Conservation (phyloP, 495 filamentous ascomycete species). For the Barbatosphaeria neglecta region DNA sequence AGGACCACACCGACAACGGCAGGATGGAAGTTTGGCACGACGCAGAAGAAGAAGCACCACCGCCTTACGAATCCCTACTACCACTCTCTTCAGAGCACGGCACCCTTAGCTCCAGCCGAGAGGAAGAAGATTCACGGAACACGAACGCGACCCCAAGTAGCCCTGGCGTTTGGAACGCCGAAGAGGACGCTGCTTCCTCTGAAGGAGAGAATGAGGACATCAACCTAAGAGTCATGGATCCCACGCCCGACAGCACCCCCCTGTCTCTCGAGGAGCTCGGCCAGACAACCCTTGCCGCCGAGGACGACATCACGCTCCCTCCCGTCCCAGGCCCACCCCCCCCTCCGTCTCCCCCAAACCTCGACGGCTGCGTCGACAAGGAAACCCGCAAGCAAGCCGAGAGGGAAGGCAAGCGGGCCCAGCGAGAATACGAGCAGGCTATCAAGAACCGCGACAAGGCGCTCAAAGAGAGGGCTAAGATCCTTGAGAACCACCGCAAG, state of each 20-base stretch:
- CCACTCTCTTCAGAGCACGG: too few species aligned
- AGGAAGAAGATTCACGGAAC: too few species aligned
- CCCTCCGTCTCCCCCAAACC: slow-evolving; percentile 32
- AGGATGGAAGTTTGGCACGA: not conserved
- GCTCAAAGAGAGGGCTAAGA: slow-evolving; percentile 46
- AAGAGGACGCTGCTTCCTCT: not conserved
- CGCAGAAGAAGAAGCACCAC: not conserved
- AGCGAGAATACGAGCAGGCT: slow-evolving; percentile 48
- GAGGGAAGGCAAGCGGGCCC: slow-evolving; percentile 43
- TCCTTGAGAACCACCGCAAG: slow-evolving; percentile 43
- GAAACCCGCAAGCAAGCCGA: slow-evolving; percentile 52
- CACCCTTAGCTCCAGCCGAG: too few species aligned
- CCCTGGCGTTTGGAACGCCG: too few species aligned
- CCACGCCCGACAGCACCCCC: too few species aligned
- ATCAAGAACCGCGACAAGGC: slow-evolving; percentile 53
- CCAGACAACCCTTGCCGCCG: too few species aligned
- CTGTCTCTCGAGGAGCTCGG: too few species aligned
- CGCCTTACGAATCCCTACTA: too few species aligned
- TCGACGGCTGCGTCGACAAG: slow-evolving; percentile 44
- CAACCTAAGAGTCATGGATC: too few species aligned
- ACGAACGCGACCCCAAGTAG: too few species aligned
- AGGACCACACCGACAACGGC: slow-evolving; percentile 23
- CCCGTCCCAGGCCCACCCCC: slow-evolving; percentile 29
- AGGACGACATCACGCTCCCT: slow-evolving; percentile 14
- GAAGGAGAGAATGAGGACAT: not conserved